Evolutionary conservation across 1,284 basidiomycete genomes (phyloP).

Genomic region (Apiotrichum domesticum): DNA sequence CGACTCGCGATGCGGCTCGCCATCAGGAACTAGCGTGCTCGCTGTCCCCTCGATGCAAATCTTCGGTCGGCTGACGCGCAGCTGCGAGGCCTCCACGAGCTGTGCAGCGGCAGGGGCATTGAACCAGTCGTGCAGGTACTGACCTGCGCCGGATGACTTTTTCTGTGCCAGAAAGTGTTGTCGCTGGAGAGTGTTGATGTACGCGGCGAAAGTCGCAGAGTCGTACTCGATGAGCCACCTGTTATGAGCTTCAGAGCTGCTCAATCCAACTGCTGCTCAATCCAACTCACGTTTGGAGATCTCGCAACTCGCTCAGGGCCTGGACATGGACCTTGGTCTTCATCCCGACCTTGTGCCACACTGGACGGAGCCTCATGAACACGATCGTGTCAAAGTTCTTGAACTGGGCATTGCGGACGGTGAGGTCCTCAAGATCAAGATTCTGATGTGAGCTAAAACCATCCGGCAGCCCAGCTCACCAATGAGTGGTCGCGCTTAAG

Average conservation of each 20-base stretch:
- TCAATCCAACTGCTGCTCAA: not conserved
- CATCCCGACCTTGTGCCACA: conserved; percentile 94
- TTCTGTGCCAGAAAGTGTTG: conserved; percentile 41
- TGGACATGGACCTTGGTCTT: conserved; percentile 86
- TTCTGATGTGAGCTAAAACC: conserved; percentile 40
- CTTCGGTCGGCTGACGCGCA: conserved; percentile 26
- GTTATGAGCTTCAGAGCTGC: conserved; percentile 1
- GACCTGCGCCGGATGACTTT: conserved; percentile 31
- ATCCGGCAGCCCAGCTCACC: conserved; percentile 49
- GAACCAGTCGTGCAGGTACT: conserved; percentile 45
- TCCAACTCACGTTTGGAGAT: conserved; percentile 65
- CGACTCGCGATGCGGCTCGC: conserved; percentile 4
- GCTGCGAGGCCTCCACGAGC: conserved; percentile 58
- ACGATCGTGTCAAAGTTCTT: conserved; percentile 87
- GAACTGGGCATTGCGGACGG: conserved; percentile 90
- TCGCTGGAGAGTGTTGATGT: conserved; percentile 72
- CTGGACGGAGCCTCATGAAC: conserved; percentile 78
- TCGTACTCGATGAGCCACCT: conserved; percentile 89
- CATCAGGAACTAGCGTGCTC: conserved; percentile 58
- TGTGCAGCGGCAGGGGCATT: conserved; percentile 67
- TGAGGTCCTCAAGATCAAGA: conserved; percentile 91
- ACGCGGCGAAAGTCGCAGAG: conserved; percentile 81
- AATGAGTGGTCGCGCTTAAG: conserved; percentile 80
- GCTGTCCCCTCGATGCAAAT: conserved; percentile 53
- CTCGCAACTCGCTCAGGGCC: conserved; percentile 78